Evolutionary conservation across 352 stramenopile species (phyloP), one percentile per base, ranked within the genome.

Genomic region (Globisporangium irregulare): DNA sequence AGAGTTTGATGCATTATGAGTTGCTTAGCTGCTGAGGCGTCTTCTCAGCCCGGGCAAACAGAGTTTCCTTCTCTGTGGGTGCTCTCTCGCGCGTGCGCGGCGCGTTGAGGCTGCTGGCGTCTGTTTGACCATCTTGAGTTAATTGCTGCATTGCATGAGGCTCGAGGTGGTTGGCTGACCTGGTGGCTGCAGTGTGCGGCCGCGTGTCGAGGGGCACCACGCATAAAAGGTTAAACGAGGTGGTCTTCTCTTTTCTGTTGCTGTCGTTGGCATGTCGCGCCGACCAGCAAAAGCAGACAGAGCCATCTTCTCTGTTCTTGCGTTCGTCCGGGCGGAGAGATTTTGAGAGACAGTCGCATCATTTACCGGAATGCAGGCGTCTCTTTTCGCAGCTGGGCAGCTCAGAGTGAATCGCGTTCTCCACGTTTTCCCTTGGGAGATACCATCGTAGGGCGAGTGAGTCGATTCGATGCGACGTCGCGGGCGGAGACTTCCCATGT

Each of bases 21-120:
- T 91, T 93, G 85, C 85, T 82, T 80, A 90, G 86, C 86, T 93
- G 86, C 82, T 92, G 86, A 93, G 83, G 62, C 77, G 79, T 74
- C 75, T 89, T 91, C 81, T 93, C 82, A 92, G 84, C 82, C 86
- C 82, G 83, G 82, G 85, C 85, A 92, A 82, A 89, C 87, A 95
- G 87, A 94, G 87, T 94, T 90, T 76, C 81, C 80, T 93, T 95
- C 84, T 94, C 84, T 95, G 87, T 90, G 79, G 83, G 73, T 74
- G 68, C 66, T 43, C 20, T 54, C 57, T 38, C 32, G 36, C 41
- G 20, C 43, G 54, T 24, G 22, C 64, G 61, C 54, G 50, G 62
- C 50, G 24, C 24, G 18, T 43, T 50, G 34, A 41, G 10, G 29
- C 38, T 58, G 41, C 6, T 24, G 18, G 15, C 20, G 29, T 32